phyloP scores from a whole-genome alignment of 2,329 filamentous ascomycete species.

The Aureobasidium uvarum region DNA sequence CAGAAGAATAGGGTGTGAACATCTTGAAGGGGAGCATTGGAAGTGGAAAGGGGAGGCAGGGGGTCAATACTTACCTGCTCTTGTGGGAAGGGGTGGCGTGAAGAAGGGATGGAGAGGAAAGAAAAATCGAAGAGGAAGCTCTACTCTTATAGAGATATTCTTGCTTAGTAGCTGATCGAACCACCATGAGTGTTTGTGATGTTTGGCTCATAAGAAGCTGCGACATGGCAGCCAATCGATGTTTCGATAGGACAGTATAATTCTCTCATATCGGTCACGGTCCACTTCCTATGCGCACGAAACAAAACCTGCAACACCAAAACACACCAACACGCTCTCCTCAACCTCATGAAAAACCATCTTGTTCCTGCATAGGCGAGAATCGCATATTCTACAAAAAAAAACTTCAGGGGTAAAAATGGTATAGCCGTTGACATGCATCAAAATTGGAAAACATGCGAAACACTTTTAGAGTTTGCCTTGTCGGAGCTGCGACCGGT shows the following conservation, averaged over 20 bases:
- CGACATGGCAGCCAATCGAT: neutral
- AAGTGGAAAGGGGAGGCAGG: neutral
- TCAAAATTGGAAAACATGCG: neutral
- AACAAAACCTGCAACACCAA: neutral
- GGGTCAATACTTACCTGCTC: neutral
- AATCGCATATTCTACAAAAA: neutral
- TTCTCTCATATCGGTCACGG: neutral
- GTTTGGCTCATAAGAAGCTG: neutral
- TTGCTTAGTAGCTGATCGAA: neutral
- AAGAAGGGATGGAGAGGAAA: neutral
- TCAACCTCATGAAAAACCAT: neutral
- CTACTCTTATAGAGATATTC: neutral
- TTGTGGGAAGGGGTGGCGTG: neutral
- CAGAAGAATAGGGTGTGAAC: neutral
- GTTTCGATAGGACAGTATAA: neutral
- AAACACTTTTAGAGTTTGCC: neutral
- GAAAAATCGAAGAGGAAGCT: neutral
- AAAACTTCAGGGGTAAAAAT: slow-evolving; percentile 8
- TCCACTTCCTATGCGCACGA: neutral
- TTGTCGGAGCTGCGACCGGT: neutral
- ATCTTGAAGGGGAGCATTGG: neutral
- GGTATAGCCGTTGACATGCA: neutral
- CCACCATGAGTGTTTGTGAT: too few relatives aligned
- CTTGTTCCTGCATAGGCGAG: neutral
- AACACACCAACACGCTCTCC: neutral